phyloP scores from a whole-genome alignment of 2,329 filamentous ascomycete genomes.

The Alternaria panax region DNA sequence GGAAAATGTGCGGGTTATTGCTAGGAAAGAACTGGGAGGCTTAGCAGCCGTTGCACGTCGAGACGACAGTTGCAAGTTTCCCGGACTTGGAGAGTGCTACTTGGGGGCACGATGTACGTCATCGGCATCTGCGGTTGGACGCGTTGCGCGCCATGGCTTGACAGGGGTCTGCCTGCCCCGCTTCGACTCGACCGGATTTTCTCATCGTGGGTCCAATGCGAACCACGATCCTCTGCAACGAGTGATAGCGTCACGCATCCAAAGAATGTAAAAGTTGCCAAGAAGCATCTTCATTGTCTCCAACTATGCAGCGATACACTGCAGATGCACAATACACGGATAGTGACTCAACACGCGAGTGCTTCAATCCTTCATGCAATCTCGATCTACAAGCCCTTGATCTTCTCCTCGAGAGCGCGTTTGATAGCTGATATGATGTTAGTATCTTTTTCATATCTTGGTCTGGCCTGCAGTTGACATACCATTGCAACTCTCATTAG shows the following conservation, averaged over 20 bases:
- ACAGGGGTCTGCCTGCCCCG: constrained; percentile 15
- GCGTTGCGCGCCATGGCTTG: constrained; percentile 9
- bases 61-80: constrained; percentile 9
- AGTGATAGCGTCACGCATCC: no score
- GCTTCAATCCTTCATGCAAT: background rate
- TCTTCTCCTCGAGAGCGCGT: constrained; percentile 47
- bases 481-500: constrained; percentile 80
- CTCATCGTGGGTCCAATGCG: background rate
- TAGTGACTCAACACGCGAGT: background rate
- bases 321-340: background rate
- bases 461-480: constrained; percentile 12
- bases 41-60: background rate
- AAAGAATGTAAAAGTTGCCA: background rate
- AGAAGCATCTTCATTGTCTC: background rate
- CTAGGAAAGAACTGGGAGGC: background rate
- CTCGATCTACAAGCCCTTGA: constrained; percentile 33
- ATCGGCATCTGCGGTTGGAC: constrained; percentile 10
- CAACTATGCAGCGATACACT: background rate
- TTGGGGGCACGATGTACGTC: constrained; percentile 25
- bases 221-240: background rate
- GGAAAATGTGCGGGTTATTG: no score
- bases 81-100: background rate
- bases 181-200: background rate
- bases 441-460: constrained; percentile 9
- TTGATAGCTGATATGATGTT: constrained; percentile 43